These are phyloP conservation scores for Beauveria varroae DNA, from an alignment of 2,329 filamentous ascomycete species.

Conservation along the genomic window DNA sequence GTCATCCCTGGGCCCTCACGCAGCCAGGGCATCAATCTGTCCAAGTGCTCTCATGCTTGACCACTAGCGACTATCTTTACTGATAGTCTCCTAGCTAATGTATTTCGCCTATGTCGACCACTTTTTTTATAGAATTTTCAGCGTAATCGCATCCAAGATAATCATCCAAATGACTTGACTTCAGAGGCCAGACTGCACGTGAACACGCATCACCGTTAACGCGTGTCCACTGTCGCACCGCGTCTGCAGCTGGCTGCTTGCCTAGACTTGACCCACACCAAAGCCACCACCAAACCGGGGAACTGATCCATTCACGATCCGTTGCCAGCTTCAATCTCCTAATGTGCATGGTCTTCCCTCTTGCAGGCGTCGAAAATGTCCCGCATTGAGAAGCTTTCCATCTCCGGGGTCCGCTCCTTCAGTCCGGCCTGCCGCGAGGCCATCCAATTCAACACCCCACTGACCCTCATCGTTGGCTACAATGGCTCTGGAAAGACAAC, in stretches of 20 bases:
- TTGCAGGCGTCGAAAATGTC: slow-evolving; percentile 45
- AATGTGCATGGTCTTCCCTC: neutral
- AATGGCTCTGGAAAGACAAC: slow-evolving; percentile 98
- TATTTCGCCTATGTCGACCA: no score
- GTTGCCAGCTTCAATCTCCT: neutral
- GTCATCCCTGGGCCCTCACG: neutral
- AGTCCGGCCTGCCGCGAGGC: slow-evolving; percentile 65
- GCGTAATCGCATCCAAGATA: no score
- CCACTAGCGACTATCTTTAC: neutral
- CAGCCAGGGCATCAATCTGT: neutral
- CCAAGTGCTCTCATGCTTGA: neutral
- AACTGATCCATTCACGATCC: neutral
- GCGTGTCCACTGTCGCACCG: slow-evolving; percentile 11
- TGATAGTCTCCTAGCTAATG: no score
- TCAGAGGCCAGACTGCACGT: slow-evolving; percentile 11
- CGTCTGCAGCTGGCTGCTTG: neutral
- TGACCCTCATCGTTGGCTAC: slow-evolving; percentile 93
- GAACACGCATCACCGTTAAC: slow-evolving; percentile 17
- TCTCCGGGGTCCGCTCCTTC: slow-evolving; percentile 80
- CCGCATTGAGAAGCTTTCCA: slow-evolving; percentile 82
- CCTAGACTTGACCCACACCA: slow-evolving; percentile 1
- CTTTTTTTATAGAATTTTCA: no score
- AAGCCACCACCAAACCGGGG: neutral
- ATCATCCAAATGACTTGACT: no score
- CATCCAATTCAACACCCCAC: slow-evolving; percentile 80